phyloP scores from a whole-genome alignment of 1,284 basidiomycete genomes.

The Uromyces viciae-fabae region DNA sequence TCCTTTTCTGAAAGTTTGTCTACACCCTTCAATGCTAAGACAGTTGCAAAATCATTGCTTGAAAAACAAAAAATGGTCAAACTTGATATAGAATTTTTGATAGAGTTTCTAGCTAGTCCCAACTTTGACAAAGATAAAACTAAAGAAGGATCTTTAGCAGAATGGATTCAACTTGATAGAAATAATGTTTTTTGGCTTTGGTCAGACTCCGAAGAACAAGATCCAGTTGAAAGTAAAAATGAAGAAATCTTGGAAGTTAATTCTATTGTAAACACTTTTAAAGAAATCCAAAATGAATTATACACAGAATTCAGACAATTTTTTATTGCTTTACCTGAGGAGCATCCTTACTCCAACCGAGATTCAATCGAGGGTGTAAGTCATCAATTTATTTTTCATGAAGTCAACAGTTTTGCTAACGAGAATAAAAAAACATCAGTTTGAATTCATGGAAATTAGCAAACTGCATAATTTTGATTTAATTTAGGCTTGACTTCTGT shows the following conservation, averaged over 20 bases:
- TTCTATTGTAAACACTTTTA: background rate
- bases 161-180: conserved; percentile 6
- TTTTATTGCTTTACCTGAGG: conserved; percentile 11
- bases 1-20: conserved; percentile 18
- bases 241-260: background rate
- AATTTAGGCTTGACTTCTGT: too few relatives aligned
- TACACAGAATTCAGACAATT: conserved; percentile 12
- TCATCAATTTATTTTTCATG: too few relatives aligned
- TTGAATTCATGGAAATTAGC: conserved; percentile 6
- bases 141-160: background rate
- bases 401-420: background rate
- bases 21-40: background rate
- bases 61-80: background rate
- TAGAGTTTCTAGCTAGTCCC: background rate
- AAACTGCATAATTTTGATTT: background rate
- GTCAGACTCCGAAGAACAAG: background rate
- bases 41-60: background rate
- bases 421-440: background rate
- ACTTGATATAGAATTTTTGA: background rate
- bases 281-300: background rate
- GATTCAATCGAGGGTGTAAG: background rate
- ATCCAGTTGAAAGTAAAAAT: background rate
- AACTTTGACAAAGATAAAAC: background rate
- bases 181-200: conserved; percentile 2
- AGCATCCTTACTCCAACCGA: background rate